These are phyloP conservation scores for Porcisia hertigi DNA, from an alignment of 208 protist species.

Conservation along the genomic window DNA sequence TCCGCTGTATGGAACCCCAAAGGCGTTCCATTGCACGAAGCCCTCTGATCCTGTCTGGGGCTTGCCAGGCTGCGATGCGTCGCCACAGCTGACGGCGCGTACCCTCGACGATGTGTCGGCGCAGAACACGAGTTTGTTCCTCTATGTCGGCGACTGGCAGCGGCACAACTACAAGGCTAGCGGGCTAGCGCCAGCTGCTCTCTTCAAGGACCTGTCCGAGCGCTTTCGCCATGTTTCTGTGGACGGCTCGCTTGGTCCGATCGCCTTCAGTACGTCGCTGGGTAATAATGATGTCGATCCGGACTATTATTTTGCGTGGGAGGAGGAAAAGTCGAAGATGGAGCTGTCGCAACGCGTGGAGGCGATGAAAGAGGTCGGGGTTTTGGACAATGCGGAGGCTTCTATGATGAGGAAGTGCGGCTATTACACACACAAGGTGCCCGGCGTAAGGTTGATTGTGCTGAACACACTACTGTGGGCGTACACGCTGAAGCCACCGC, in stretches of 20 bases:
- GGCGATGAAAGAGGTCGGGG: constrained; percentile 22
- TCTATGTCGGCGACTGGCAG: constrained; percentile 71
- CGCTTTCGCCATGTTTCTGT: constrained; percentile 21
- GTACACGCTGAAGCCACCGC: constrained; percentile 36
- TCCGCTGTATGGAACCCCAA: constrained; percentile 53
- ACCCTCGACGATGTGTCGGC: constrained; percentile 37
- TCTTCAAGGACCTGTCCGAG: constrained; percentile 23
- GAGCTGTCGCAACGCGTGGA: constrained; percentile 31
- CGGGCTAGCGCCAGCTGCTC: constrained; percentile 12
- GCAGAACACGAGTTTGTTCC: constrained; percentile 37
- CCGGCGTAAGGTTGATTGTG: constrained; percentile 49
- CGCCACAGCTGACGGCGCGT: constrained; percentile 49
- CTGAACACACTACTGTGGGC: constrained; percentile 82
- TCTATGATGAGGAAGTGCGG: constrained; percentile 49
- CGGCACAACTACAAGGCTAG: constrained; percentile 47
- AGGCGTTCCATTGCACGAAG: constrained; percentile 40
- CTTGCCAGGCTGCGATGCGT: constrained; percentile 52
- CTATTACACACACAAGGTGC: constrained; percentile 52
- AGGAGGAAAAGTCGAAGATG: constrained; percentile 16
- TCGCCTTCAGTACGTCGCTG: constrained; percentile 35
- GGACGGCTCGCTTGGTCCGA: constrained; percentile 14
- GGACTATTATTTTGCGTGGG: constrained; percentile 64
- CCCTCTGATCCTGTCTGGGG: constrained; percentile 29
- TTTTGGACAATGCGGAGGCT: constrained; percentile 47
- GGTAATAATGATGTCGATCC: constrained; percentile 86